These are phyloP conservation scores for Mortierella sp. DNA, from an alignment of 371 early-diverging fungal species.

Conservation along the genomic window DNA sequence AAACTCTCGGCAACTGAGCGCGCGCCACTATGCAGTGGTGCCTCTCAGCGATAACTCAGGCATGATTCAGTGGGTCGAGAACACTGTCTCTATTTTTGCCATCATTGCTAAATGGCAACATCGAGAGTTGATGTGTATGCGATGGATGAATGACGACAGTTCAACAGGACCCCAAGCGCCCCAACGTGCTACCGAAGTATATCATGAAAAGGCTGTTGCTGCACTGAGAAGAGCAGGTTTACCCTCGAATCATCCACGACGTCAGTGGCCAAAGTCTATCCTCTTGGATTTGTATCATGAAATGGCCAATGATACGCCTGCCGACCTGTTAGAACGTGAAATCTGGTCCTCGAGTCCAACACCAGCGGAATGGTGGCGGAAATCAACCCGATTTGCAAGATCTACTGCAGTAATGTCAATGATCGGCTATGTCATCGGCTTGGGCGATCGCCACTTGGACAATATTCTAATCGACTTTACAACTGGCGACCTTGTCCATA, in stretches of 20 bases:
- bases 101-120: constrained; percentile 69
- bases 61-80: constrained; percentile 97
- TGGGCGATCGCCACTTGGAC: constrained; percentile 99
- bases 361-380: constrained; percentile 79
- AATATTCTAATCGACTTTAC: constrained; percentile 94
- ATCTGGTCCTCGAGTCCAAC: constrained; percentile 68
- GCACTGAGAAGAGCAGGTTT: constrained; percentile 66
- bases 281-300: constrained; percentile 71
- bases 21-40: constrained; percentile 93
- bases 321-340: constrained; percentile 72
- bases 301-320: constrained; percentile 74
- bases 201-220: constrained; percentile 48
- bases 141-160: constrained; percentile 58
- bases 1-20: constrained; percentile 64
- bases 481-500: constrained; percentile 95
- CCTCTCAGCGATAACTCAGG: constrained; percentile 96
- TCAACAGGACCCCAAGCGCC: constrained; percentile 25
- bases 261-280: constrained; percentile 76
- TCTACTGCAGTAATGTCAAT: constrained; percentile 96
- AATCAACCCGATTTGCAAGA: constrained; percentile 80
- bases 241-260: constrained; percentile 64
- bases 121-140: constrained; percentile 61
- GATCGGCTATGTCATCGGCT: constrained; percentile 96
- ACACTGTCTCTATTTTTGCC: constrained; percentile 79
- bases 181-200: constrained; percentile 57